Conservation (phyloP, 768 basidiomycete species). For the Chiua virens region DNA sequence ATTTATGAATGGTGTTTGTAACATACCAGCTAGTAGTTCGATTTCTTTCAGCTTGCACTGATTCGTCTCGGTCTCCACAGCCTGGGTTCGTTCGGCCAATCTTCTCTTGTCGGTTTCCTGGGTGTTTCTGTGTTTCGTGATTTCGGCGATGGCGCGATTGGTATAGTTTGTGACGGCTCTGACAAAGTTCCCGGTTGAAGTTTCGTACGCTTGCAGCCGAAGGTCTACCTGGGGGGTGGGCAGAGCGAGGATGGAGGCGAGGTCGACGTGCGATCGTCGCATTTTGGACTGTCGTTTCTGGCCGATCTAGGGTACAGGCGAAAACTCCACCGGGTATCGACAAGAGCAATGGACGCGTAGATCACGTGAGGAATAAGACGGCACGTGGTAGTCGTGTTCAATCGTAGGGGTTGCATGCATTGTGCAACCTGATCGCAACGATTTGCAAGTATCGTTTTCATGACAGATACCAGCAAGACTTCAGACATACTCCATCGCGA, state of each 20-base stretch:
- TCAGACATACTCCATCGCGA: constrained; percentile 44
- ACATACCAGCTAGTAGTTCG: constrained; percentile 73
- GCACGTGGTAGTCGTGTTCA: constrained; percentile 2
- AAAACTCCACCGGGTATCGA: too few relatives aligned
- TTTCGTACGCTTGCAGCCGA: constrained; percentile 56
- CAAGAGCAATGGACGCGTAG: constrained; percentile 3
- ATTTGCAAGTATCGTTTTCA: constrained; percentile 1
- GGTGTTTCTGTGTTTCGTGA: constrained; percentile 62
- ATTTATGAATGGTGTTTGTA: background rate
- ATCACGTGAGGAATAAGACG: constrained; percentile 22
- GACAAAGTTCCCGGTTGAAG: constrained; percentile 69
- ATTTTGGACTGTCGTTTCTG: constrained; percentile 4
- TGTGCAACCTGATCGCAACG: background rate
- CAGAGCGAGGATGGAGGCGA: constrained; percentile 54
- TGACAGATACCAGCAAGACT: constrained; percentile 10
- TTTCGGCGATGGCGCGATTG: constrained; percentile 64
- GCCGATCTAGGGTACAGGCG: too few relatives aligned
- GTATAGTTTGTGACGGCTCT: constrained; percentile 74
- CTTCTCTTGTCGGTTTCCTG: constrained; percentile 65
- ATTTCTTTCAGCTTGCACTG: constrained; percentile 79
- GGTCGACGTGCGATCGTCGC: constrained; percentile 56
- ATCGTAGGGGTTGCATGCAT: too few relatives aligned
- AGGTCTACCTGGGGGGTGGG: constrained; percentile 65
- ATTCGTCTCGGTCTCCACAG: constrained; percentile 67
- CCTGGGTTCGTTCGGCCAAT: constrained; percentile 57